phyloP scores from a whole-genome alignment of 306 rosid genomes.

The apple (Malus domestica) region ASM211411v1 NC_041795.1:30383501-30384000 shows the following conservation, averaged over 20 bases:
- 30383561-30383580: slow-evolving; percentile 71
- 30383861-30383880: rapidly evolving
- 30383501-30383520: not conserved
- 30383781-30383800: too few relatives aligned
- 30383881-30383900: rapidly evolving
- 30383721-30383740: not conserved
- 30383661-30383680: slow-evolving; percentile 25
- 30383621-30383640: not conserved
- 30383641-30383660: not conserved
- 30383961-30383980: too few relatives aligned
- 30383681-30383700: slow-evolving; percentile 13
- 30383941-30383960: rapidly evolving
- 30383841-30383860: too few relatives aligned
- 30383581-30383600: slow-evolving; percentile 18
- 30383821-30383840: too few relatives aligned
- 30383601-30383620: not conserved
- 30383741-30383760: too few relatives aligned
- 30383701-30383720: not conserved
- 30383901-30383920: too few relatives aligned
- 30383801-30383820: too few relatives aligned
- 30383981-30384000: too few relatives aligned
- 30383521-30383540: slow-evolving; percentile 62
- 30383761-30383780: too few relatives aligned
- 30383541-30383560: not conserved
- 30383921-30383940: too few relatives aligned